Conservation (phyloP, 352 stramenopile genomes). For the Phytopythium ostracodes region DNA sequence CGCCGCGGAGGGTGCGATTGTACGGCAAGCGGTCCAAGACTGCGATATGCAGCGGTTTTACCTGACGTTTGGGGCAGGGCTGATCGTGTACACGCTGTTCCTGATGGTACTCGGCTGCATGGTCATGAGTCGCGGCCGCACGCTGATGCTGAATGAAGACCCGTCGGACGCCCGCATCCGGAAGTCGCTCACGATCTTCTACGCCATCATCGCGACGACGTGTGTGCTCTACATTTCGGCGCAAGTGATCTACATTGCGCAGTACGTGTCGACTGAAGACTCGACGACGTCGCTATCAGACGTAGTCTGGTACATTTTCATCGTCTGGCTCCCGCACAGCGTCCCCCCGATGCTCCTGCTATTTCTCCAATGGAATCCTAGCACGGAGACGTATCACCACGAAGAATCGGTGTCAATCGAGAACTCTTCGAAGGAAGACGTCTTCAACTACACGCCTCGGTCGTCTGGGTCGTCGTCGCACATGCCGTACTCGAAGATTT, state of each 20-base stretch:
- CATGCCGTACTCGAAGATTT: constrained; percentile 75
- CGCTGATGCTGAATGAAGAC: constrained; percentile 85
- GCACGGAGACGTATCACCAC: constrained; percentile 57
- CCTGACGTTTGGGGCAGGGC: constrained; percentile 65
- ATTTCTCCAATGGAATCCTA: constrained; percentile 86
- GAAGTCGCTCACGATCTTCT: constrained; percentile 86
- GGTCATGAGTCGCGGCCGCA: constrained; percentile 81
- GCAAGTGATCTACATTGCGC: constrained; percentile 85
- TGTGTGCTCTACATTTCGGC: constrained; percentile 85
- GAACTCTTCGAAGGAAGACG: constrained; percentile 74
- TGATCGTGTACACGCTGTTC: constrained; percentile 83
- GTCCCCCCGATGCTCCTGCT: constrained; percentile 71
- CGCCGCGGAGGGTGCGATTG: constrained; percentile 57
- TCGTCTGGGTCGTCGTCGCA: constrained; percentile 77
- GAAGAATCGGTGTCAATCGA: constrained; percentile 59
- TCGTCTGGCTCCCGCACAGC: constrained; percentile 78
- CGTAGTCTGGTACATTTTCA: constrained; percentile 86
- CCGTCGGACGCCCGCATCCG: constrained; percentile 77
- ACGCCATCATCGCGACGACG: constrained; percentile 83
- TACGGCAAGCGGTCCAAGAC: constrained; percentile 62
- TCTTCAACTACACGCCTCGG: constrained; percentile 80
- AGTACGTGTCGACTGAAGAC: constrained; percentile 65
- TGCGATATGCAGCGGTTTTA: constrained; percentile 84
- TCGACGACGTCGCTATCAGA: constrained; percentile 69
- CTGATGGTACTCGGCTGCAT: constrained; percentile 84